Evolutionary conservation across 805 yeast genomes (phyloP).

Genomic region (Wickerhamomyces ciferrii): DNA sequence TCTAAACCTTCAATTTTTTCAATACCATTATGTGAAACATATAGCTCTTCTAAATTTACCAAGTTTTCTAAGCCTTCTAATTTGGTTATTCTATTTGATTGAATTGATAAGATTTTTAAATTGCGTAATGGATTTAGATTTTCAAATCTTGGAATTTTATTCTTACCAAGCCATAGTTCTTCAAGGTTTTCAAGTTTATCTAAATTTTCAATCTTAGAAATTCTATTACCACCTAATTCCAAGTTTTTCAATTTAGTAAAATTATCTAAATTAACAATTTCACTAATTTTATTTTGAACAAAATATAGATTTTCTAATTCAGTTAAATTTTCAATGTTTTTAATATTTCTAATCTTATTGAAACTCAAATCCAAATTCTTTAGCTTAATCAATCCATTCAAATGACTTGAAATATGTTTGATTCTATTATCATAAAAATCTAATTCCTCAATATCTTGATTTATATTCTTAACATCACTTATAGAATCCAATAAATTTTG

Average conservation of each 20-base stretch:
- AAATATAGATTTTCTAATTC: slow-evolving; percentile 68
- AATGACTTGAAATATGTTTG: slow-evolving; percentile 72
- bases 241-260: slow-evolving; percentile 56
- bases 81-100: slow-evolving; percentile 73
- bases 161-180: slow-evolving; percentile 92
- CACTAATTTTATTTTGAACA: slow-evolving; percentile 81
- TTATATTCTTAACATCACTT: slow-evolving; percentile 59
- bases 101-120: slow-evolving; percentile 77
- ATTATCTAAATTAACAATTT: slow-evolving; percentile 60
- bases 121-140: slow-evolving; percentile 56
- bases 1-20: slow-evolving; percentile 74
- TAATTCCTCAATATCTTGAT: slow-evolving; percentile 60
- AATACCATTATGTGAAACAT: slow-evolving; percentile 81
- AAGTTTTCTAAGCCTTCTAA: slow-evolving; percentile 78
- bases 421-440: slow-evolving; percentile 92
- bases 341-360: slow-evolving; percentile 82
- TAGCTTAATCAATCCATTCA: slow-evolving; percentile 54
- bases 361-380: slow-evolving; percentile 76
- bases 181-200: slow-evolving; percentile 49
- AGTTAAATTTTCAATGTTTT: slow-evolving; percentile 61
- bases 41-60: slow-evolving; percentile 74
- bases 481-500: slow-evolving; percentile 79
- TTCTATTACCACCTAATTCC: slow-evolving; percentile 88
- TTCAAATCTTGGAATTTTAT: slow-evolving; percentile 60
- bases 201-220: slow-evolving; percentile 55